Evolutionary conservation across 179 eudicot genomes (phyloP), one percentile per base, ranked within the genome.

Genomic region (Silene coronaria): DNA sequence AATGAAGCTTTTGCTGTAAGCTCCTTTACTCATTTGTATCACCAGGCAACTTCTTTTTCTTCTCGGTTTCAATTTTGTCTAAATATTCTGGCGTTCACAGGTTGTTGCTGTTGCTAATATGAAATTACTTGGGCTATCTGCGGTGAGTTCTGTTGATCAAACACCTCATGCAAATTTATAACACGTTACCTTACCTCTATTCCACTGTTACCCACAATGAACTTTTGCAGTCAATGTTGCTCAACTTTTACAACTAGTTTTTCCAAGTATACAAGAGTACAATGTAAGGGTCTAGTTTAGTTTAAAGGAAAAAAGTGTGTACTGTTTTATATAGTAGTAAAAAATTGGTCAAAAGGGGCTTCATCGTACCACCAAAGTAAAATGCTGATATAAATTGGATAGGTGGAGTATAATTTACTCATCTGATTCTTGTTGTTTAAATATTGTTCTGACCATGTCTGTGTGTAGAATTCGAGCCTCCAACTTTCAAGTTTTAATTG

Each of bases 81-180:
- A 22, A 36, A 26, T 22, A 59, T 36, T 27, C n/a, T 77, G 74
- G 24, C 27, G 3, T 70, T 17, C 72, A 78, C 90, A 92, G 98
- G 98, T 95, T 72, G 97, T 95, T 63, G 78, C 99, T 84, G 95
- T 92, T 80, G 88, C 99, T 1, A 95, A 95, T 78, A 84, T 82
- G 87, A 95, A 92, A 76, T 77, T 95, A 74, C 90, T 95, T 72
- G 91, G 88, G 69, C 86, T 95, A 76, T 77, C 81, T 67, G 88
- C 84, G 55, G 97, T 95, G 73, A 89, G 99, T 87, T 58, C 53
- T 46, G 22, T 53, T 12, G 22, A 48, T 70, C 76, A 30, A 24
- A 27, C 12, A 76, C 32, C 23, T 65, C 8, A 58, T 73, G 61
- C 38, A 73, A 57, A 26, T 28, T 34, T 62, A 77, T 28, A 13